These are phyloP conservation scores for Mucor velutinosus DNA, from an alignment of 371 early-diverging fungal species.

Conservation along the genomic window DNA sequence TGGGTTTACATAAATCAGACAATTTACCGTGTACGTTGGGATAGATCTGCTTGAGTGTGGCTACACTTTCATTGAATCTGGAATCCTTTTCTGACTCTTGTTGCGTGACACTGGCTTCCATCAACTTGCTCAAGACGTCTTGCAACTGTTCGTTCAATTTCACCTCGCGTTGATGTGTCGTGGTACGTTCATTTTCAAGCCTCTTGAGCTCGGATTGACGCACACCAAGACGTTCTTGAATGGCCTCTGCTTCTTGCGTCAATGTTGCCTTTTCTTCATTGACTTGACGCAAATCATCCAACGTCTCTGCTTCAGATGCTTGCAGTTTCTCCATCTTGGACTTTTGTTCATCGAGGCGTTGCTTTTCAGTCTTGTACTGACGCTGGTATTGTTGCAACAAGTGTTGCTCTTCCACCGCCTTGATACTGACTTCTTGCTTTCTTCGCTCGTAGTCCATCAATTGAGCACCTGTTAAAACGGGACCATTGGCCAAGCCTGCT, in stretches of 20 bases:
- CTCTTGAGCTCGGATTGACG: slow-evolving; percentile 39
- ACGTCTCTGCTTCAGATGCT: slow-evolving; percentile 37
- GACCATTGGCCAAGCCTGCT: slow-evolving; percentile 11
- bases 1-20: slow-evolving; percentile 90
- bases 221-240: slow-evolving; percentile 31
- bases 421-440: slow-evolving; percentile 72
- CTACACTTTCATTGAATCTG: slow-evolving; percentile 74
- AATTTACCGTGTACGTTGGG: slow-evolving; percentile 90
- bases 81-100: slow-evolving; percentile 82
- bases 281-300: slow-evolving; percentile 32
- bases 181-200: slow-evolving; percentile 48
- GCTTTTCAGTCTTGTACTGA: slow-evolving; percentile 65
- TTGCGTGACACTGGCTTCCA: slow-evolving; percentile 81
- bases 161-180: slow-evolving; percentile 56
- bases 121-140: slow-evolving; percentile 69
- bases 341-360: slow-evolving; percentile 57
- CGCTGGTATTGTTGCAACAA: slow-evolving; percentile 68
- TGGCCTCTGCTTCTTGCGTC: slow-evolving; percentile 22
- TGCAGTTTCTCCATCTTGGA: slow-evolving; percentile 62
- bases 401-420: slow-evolving; percentile 69
- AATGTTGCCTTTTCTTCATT: slow-evolving; percentile 31
- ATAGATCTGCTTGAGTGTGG: slow-evolving; percentile 83
- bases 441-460: slow-evolving; percentile 61
- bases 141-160: slow-evolving; percentile 85
- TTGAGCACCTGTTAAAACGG: slow-evolving; percentile 38